Conservation (phyloP, 1,284 basidiomycete genomes). For the Apiotrichum siamense region DNA sequence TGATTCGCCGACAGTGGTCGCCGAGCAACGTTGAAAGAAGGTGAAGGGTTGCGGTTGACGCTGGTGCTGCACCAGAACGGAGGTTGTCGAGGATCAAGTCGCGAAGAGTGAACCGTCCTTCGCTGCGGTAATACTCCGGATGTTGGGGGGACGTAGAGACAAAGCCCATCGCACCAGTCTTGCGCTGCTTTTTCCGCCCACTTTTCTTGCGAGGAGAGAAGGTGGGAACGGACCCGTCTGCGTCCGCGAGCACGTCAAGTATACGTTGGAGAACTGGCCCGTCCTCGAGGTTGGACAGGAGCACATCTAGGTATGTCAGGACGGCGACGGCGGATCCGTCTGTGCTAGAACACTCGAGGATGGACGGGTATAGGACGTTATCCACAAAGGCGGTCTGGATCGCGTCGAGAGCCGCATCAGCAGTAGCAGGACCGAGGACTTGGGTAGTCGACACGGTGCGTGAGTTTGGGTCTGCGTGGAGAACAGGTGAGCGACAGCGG, state of each 20-base stretch:
- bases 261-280: constrained; percentile 47
- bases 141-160: constrained; percentile 21
- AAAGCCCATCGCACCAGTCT: constrained; percentile 26
- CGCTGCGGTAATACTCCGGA: constrained; percentile 64
- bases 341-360: constrained; percentile 83
- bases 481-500: constrained; percentile 24
- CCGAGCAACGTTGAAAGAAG: constrained; percentile 68
- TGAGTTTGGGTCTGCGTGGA: constrained; percentile 18
- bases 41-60: constrained; percentile 68
- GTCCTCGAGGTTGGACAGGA: constrained; percentile 68
- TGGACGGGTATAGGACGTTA: constrained; percentile 86
- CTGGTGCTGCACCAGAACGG: constrained; percentile 58
- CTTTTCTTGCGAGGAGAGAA: constrained; percentile 6
- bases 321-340: constrained; percentile 95
- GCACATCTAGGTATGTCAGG: constrained; percentile 90
- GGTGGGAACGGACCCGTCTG: constrained; percentile 18
- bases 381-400: constrained; percentile 82
- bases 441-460: constrained; percentile 19
- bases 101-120: constrained; percentile 76
- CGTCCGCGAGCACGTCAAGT: constrained; percentile 31
- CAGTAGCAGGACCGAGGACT: constrained; percentile 65
- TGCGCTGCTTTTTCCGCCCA: constrained; percentile 6
- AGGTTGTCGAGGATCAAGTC: constrained; percentile 77
- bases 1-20: constrained; percentile 62
- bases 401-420: constrained; percentile 71